These are phyloP conservation scores for Fusarium clavum DNA, from an alignment of 2,329 filamentous ascomycete species.

Conservation along the genomic window DNA sequence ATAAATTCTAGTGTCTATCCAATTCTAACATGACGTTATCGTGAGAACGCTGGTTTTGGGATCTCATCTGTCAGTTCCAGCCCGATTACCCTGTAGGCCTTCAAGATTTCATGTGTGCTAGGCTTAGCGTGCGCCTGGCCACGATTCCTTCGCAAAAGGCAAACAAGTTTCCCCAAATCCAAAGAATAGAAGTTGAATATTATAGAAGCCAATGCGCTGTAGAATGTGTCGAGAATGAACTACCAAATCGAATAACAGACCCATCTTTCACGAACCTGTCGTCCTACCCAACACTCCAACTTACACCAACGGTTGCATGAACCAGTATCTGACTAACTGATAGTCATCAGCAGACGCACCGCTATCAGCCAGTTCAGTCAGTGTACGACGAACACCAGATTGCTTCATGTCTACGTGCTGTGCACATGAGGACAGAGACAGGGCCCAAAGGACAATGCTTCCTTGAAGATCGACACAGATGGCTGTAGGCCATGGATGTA, in stretches of 20 bases:
- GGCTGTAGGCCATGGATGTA: neutral
- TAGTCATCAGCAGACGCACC: slow-evolving; percentile 19
- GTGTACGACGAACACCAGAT: neutral
- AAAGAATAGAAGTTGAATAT: too few species aligned
- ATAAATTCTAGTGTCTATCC: neutral
- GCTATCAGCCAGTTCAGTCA: slow-evolving; percentile 26
- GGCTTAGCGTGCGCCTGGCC: too few species aligned
- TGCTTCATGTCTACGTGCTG: slow-evolving; percentile 17
- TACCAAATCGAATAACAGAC: neutral
- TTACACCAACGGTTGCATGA: neutral
- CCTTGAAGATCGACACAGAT: neutral
- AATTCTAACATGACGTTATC: neutral
- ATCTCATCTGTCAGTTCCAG: neutral
- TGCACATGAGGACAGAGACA: neutral
- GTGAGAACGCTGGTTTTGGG: neutral
- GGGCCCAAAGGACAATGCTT: slow-evolving; percentile 15
- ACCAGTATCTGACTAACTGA: slow-evolving; percentile 17
- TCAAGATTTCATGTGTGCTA: neutral
- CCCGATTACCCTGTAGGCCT: neutral
- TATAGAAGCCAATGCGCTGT: neutral
- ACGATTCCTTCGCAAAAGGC: too few species aligned
- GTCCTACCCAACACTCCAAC: neutral
- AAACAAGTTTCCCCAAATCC: too few species aligned
- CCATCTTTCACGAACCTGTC: neutral
- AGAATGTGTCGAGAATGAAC: neutral